Evolutionary conservation across 108 stramenopile genomes (phyloP).

Genomic region (Chaetoceros tenuissimus): DNA sequence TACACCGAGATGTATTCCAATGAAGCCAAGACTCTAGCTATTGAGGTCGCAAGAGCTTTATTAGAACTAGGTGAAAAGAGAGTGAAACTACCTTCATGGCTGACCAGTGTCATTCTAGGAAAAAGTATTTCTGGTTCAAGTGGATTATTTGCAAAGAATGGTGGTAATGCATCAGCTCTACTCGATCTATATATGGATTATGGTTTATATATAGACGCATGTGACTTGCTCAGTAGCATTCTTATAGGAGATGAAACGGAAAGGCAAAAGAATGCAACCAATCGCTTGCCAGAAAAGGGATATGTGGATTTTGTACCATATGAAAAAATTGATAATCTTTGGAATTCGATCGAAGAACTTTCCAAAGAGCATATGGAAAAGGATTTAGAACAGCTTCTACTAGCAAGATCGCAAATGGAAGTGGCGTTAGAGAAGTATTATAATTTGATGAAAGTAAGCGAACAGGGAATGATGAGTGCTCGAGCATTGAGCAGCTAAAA

Average conservation of each 20-base stretch:
- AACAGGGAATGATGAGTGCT: constrained; percentile 44
- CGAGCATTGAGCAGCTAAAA: too few relatives aligned
- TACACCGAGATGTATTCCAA: constrained; percentile 36
- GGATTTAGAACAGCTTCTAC: constrained; percentile 5
- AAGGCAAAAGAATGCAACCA: constrained; percentile 17
- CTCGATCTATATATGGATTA: constrained; percentile 49
- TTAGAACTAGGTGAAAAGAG: constrained; percentile 19
- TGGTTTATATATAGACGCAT: constrained; percentile 59
- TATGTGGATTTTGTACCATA: constrained; percentile 74
- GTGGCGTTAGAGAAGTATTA: constrained; percentile 40
- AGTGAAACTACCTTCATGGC: constrained; percentile 54
- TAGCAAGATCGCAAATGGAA: constrained; percentile 44
- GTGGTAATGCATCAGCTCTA: constrained; percentile 53
- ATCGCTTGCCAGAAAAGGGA: constrained; percentile 71
- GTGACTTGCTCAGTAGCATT: constrained; percentile 15
- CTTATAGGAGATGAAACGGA: constrained; percentile 4
- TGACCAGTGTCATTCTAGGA: constrained; percentile 50
- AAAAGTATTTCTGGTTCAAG: background rate
- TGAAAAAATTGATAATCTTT: constrained; percentile 59
- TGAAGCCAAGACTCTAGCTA: constrained; percentile 35
- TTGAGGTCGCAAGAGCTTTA: constrained; percentile 48
- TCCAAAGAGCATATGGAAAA: background rate
- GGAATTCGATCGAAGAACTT: constrained; percentile 46
- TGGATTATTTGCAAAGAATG: constrained; percentile 43
- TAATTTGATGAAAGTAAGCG: constrained; percentile 32